Conservation (phyloP, 2,329 filamentous ascomycete species). For the Arthrobotrys entomopaga region DNA sequence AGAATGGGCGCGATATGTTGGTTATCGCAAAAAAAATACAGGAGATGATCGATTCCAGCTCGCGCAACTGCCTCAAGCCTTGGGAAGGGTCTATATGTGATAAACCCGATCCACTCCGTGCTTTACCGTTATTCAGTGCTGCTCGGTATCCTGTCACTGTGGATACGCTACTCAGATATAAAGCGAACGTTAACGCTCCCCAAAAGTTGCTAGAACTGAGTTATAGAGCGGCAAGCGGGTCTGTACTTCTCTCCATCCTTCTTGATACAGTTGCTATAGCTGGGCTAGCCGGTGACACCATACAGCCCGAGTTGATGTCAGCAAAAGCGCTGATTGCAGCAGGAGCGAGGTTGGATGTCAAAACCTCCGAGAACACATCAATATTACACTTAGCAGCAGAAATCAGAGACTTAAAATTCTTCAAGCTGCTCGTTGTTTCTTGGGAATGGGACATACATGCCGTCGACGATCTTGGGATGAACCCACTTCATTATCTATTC, state of each 20-base stretch:
- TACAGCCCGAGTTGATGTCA: neutral
- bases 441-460: constrained; percentile 35
- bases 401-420: constrained; percentile 28
- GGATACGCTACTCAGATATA: constrained; percentile 3
- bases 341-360: constrained; percentile 20
- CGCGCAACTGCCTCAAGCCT: neutral
- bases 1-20: neutral
- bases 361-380: neutral
- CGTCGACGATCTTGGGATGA: neutral
- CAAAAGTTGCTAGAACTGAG: neutral
- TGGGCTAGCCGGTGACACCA: neutral
- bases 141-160: constrained; percentile 1
- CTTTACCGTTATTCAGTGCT: constrained; percentile 12
- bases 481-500: constrained; percentile 30
- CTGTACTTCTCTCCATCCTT: constrained; percentile 11
- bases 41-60: constrained; percentile 10
- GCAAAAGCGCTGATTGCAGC: constrained; percentile 16
- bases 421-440: constrained; percentile 34
- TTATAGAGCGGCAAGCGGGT: no score
- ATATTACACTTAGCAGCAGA: constrained; percentile 21
- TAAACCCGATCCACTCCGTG: constrained; percentile 11
- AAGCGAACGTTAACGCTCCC: constrained; percentile 17
- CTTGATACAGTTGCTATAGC: neutral
- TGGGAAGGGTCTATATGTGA: constrained; percentile 16
- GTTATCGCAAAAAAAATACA: constrained; percentile 12